These are phyloP conservation scores for Fraxinus paxiana DNA, from an alignment of 305 asterid species.

Conservation along the genomic window DNA sequence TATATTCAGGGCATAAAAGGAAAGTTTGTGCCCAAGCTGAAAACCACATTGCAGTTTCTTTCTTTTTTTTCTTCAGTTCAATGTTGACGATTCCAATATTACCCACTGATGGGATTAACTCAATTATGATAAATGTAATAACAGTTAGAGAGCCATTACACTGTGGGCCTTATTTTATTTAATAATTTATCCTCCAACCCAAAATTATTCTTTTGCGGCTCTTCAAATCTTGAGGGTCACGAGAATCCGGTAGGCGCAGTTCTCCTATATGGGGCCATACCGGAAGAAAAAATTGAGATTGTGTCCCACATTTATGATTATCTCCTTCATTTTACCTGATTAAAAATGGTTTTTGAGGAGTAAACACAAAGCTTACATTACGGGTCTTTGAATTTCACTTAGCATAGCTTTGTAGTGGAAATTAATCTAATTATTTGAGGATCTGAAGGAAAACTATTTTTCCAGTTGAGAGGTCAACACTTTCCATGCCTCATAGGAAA, in stretches of 20 bases:
- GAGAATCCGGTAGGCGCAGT: background rate
- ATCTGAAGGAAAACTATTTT: background rate
- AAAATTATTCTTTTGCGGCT: background rate
- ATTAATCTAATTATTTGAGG: background rate
- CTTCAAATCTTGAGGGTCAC: background rate
- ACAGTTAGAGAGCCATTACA: background rate
- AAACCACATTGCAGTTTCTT: background rate
- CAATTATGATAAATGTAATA: background rate
- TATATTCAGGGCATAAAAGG: constrained; percentile 8
- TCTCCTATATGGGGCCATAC: background rate
- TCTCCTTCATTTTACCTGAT: background rate
- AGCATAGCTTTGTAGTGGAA: background rate
- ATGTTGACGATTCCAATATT: background rate
- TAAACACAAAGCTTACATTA: background rate
- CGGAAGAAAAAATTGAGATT: background rate
- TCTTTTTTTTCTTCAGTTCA: background rate
- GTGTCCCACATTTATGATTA: background rate
- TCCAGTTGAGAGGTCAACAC: background rate
- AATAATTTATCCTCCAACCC: background rate
- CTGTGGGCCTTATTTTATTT: background rate
- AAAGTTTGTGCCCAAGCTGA: background rate
- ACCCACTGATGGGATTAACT: background rate
- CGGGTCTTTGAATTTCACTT: background rate
- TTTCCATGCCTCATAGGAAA: background rate
- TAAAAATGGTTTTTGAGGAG: background rate